Base-by-base conservation (phyloP, 192 early-diverging fungal genomes). In the Coemansia reversa region DNA sequence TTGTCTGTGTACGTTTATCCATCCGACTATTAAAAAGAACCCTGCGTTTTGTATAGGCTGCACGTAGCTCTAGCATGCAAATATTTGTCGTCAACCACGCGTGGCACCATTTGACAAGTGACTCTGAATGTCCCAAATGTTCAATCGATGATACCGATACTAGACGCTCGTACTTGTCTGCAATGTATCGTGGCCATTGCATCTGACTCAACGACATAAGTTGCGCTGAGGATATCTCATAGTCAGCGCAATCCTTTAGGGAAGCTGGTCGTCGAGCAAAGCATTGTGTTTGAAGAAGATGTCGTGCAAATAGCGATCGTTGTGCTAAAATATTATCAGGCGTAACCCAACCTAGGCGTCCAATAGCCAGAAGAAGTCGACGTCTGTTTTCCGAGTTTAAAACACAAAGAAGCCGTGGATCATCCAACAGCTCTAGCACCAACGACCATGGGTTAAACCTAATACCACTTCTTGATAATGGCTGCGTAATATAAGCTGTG, bases 361-460 rank as follows among this genome's bases (percentile, higher is more conserved):
- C 53, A 1, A 69, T 39, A 0, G 76, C 64, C 18, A 32, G 24
- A 8, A 79, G 54, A n/a, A 79, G n/a, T 2, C 14, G 39, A 18
- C 45, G 33, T 42, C 20, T 19, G 55, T 12, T 20, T 2, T 54
- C 18, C 2, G 42, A 53, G 4, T 35, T 11, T 1, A 45, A 18
- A 23, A 42, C 28, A 29, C 47, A 57, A 7, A 12, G 22, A 2
- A 74, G 55, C 3, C 76, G 67, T 12, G 72, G 57, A 45, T 74
- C 72, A 23, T 80, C 72, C 23, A 74, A 49, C 25, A 74, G 45
- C 59, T 79, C 76, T 9, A 79, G 60, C 25, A 74, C n/a, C 30
- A 79, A 51, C 28, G 64, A 50, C 76, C 76, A 79, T 3, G 76
- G 76, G n/a, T 79, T 79, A 53, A 79, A 74, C 24, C 23, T 29